A percentile compares a stretch with the other conserved stretches of the same genome.
Evolutionary conservation across 495 filamentous ascomycete genomes (phyloP).

Genomic region (Penicillium riverlandense): DNA sequence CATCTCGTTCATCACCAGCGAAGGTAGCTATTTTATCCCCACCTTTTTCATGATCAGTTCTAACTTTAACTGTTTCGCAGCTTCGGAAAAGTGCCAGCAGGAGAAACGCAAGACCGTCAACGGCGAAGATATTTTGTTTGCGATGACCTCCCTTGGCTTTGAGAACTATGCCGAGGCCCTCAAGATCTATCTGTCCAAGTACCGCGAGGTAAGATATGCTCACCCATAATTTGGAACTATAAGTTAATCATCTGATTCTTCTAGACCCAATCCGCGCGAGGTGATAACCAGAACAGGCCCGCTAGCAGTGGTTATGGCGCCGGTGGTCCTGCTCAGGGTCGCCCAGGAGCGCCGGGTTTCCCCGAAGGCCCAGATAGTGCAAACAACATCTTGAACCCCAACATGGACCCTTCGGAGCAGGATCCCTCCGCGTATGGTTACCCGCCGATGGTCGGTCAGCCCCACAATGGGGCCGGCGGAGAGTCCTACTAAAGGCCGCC

Average conservation of each 20-base stretch:
- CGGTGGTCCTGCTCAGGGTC: conserved; percentile 34
- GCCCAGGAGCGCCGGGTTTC: conserved; percentile 44
- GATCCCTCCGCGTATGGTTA: conserved; percentile 55
- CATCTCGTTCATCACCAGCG: conserved; percentile 99
- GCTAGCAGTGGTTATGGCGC: conserved; percentile 61
- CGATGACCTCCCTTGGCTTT: conserved; percentile 97
- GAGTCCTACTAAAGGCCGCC: conserved; percentile 37
- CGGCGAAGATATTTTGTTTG: conserved; percentile 96
- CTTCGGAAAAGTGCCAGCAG: conserved; percentile 98
- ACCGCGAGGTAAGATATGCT: conserved; percentile 77
- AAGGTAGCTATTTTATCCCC: conserved; percentile 54
- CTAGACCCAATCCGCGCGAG: conserved; percentile 70
- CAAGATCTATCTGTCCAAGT: conserved; percentile 96
- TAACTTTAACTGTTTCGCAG: conserved; percentile 39
- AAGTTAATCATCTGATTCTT: conserved; percentile 2
- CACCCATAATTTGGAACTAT: not conserved
- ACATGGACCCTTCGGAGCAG: conserved; percentile 53
- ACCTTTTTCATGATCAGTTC: not conserved
- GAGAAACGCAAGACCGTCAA: conserved; percentile 99
- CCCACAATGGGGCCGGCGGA: conserved; percentile 62
- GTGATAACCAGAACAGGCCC: conserved; percentile 65
- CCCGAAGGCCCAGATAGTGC: conserved; percentile 49
- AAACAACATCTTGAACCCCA: conserved; percentile 53
- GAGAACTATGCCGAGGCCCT: conserved; percentile 98
- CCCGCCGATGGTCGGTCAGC: conserved; percentile 49